Evolutionary conservation across 1,284 basidiomycete species (phyloP), one percentile per base, ranked within the genome.

Genomic region (Trametes versicolor): DNA sequence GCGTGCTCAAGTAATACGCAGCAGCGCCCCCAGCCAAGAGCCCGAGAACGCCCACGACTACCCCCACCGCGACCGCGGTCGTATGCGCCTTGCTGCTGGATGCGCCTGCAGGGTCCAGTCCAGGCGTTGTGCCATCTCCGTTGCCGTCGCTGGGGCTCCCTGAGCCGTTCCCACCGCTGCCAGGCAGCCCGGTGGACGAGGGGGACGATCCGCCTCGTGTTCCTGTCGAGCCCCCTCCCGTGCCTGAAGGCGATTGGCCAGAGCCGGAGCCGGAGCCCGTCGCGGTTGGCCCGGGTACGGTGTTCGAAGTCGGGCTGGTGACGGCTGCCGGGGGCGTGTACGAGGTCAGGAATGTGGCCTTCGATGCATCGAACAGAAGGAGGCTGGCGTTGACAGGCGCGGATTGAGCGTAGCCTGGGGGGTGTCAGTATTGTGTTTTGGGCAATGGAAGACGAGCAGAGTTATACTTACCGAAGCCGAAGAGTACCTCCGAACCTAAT

Each of bases 381-480:
- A 93, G 64, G 21, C 57, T 67, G 2, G 68, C 61, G 37, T 78
- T 70, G 34, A 85, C 77, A 48, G 86, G 76, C 23, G 85, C 85
- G 13, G 88, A 72, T 79, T 82, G 52, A 79, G 69, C 43, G 79
- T 89, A 93, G 15, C 90, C 91, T 93, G 62, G 59, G 45, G 25
- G 45, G 37, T 58, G 51, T 64, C 67, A 68, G 64, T 15, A 21
- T 58, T 34, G 57, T 34, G 45, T 45, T 34, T 51, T 41, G 17
- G 51, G 57, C 47, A 45, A 67, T 58, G 56, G 53, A 63, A 63
- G 58, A 23, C 29, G 9, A 19, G 9, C 32, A 65, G 34, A 32
- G 58, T 37, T 58, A 55, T 49, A 80, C 90, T 71, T 72, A 95
- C 94, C 94, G 73, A 94, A 95, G 54, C 88, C 88, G 71, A 96